Evolutionary conservation across 768 basidiomycete species (phyloP).

Genomic region (Clathrus columnatus): DNA sequence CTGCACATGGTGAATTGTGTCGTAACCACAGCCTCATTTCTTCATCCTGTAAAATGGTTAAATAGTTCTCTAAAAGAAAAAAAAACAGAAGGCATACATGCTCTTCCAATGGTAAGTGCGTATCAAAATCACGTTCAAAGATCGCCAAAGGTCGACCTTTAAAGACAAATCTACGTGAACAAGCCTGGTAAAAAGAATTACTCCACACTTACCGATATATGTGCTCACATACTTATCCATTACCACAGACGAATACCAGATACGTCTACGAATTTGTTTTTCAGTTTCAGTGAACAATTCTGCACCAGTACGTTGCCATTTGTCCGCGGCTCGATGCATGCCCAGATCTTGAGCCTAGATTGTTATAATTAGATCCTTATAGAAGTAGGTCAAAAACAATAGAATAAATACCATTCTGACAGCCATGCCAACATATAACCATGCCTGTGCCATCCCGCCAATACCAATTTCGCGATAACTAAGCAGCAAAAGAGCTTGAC

Average conservation of each 20-base stretch:
- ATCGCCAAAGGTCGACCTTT: conserved; percentile 43
- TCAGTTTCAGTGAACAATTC: conserved; percentile 8
- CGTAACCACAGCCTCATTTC: conserved; percentile 51
- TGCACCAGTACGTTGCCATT: conserved; percentile 14
- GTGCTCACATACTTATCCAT: conserved; percentile 13
- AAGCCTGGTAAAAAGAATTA: background rate
- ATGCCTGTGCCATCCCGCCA: conserved; percentile 24
- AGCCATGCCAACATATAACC: conserved; percentile 21
- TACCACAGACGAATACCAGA: conserved; percentile 12
- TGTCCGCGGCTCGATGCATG: conserved; percentile 19
- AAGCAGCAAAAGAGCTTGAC: conserved; percentile 26
- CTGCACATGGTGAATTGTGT: conserved; percentile 26
- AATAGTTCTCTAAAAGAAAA: conserved; percentile 4
- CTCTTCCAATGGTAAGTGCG: conserved; percentile 47
- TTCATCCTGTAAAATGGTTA: conserved; percentile 37
- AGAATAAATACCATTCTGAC: conserved; percentile 9
- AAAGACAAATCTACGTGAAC: background rate
- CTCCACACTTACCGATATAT: conserved; percentile 11
- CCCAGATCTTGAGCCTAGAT: conserved; percentile 20
- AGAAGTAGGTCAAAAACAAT: background rate
- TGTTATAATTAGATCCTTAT: background rate
- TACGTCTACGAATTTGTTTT: conserved; percentile 11
- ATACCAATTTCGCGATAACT: conserved; percentile 27
- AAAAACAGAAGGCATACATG: conserved; percentile 31
- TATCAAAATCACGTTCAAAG: conserved; percentile 62